Conservation (phyloP, 768 basidiomycete species). For the Lentinula aciculospora region DNA sequence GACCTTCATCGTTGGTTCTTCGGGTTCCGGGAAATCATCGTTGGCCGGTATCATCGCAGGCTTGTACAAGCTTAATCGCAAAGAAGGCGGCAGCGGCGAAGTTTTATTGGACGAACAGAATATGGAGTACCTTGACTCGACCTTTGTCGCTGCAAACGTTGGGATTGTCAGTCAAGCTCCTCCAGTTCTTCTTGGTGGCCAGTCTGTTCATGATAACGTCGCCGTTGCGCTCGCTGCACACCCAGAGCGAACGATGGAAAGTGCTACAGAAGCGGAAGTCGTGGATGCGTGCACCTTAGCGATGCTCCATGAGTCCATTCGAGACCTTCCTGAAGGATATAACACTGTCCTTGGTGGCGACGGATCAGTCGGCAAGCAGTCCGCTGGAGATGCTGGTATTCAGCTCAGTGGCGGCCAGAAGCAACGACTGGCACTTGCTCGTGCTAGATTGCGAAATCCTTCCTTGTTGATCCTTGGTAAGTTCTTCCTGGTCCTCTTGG, state of each 20-base stretch:
- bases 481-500: constrained; percentile 21
- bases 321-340: constrained; percentile 82
- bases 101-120: constrained; percentile 82
- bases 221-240: constrained; percentile 57
- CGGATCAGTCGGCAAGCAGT: not conserved
- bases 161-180: constrained; percentile 76
- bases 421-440: constrained; percentile 85
- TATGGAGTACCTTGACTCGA: constrained; percentile 64
- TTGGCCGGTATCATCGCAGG: constrained; percentile 61
- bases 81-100: constrained; percentile 34
- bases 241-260: constrained; percentile 29
- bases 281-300: constrained; percentile 79
- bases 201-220: constrained; percentile 81
- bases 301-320: constrained; percentile 82
- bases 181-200: constrained; percentile 61
- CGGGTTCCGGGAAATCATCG: constrained; percentile 76
- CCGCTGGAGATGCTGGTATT: constrained; percentile 63
- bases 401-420: constrained; percentile 88
- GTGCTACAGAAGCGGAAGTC: constrained; percentile 64
- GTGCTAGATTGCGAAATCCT: constrained; percentile 82
- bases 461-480: constrained; percentile 85
- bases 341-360: constrained; percentile 47
- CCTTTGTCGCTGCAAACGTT: constrained; percentile 64
- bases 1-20: constrained; percentile 76
- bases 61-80: constrained; percentile 54